phyloP scores from a whole-genome alignment of 768 basidiomycete species.

The Phaeotremella fagi region DNA sequence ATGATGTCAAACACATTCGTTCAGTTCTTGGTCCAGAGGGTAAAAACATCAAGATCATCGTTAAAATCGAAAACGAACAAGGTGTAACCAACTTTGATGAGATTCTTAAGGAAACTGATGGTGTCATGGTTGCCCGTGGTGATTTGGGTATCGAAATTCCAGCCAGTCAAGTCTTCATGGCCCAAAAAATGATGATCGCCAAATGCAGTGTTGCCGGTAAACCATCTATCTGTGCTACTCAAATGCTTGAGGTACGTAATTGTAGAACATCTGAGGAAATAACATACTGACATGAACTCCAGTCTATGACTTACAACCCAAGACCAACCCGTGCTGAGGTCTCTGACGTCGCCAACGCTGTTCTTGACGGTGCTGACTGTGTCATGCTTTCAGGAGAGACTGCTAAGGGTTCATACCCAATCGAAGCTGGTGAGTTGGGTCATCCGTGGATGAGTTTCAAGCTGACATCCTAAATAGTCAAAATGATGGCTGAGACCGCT shows the following conservation, averaged over 20 bases:
- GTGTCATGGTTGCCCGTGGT: constrained; percentile 99
- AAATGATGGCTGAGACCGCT: constrained; percentile 99
- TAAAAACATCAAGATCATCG: constrained; percentile 94
- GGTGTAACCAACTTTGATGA: constrained; percentile 99
- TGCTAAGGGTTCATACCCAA: constrained; percentile 93
- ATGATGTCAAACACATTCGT: constrained; percentile 92
- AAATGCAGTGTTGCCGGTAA: constrained; percentile 98
- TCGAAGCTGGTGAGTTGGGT: constrained; percentile 73
- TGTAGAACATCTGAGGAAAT: too few species aligned
- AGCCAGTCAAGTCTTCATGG: constrained; percentile 97
- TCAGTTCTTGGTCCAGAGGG: constrained; percentile 90
- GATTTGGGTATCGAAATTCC: constrained; percentile 99
- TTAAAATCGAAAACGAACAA: constrained; percentile 99
- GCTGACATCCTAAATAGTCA: constrained; percentile 55
- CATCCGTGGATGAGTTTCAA: neutral
- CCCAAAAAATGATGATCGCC: constrained; percentile 99
- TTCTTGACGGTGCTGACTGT: constrained; percentile 96
- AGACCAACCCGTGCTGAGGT: constrained; percentile 97
- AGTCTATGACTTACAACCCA: constrained; percentile 99
- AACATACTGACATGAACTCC: too few species aligned
- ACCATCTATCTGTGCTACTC: constrained; percentile 96
- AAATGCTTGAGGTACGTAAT: constrained; percentile 87
- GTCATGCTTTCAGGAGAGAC: constrained; percentile 99
- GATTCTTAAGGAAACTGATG: constrained; percentile 88
- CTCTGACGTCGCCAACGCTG: constrained; percentile 98